Evolutionary conservation across 1,284 basidiomycete genomes (phyloP), one percentile per base, ranked within the genome.

Genomic region (Inonotus hispidus): DNA sequence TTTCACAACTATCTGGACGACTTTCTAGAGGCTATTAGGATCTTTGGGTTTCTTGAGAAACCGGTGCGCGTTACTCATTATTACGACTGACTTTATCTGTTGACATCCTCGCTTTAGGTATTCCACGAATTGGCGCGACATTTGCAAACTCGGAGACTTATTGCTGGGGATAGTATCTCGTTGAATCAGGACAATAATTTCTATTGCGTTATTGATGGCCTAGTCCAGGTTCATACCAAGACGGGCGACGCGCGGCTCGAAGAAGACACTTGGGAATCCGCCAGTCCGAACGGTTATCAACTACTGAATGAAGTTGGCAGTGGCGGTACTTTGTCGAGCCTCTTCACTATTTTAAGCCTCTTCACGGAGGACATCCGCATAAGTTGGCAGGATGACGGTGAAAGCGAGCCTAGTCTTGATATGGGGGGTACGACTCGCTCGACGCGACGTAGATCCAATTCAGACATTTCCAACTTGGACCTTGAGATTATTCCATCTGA

Each of bases 331-430:
- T 79, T 98, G 14, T 96, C 94, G 43, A 96, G 93, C 68, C 80
- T 98, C 43, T 98, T 99, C 75, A 98, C 94, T 13, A 99, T 99
- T 70, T 82, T 99, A 57, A 92, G 79, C 61, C 79, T 99, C 53
- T 99, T 99, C 75, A 99, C 97, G 1, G 96, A 99, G 73, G 92
- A 98, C 70, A 89, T 99, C 68, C 90, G 95, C 73, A 85, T 98
- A 67, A 90, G 92, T 63, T 96, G 93, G 92, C 85, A 89, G 71
- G 85, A 88, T 63, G 83, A 83, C 23, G 74, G 75, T 29, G 71
- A 67, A 23, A 69, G 74, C 61, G 65, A 64, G 23, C 27, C 49
- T 43, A 54, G 25, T 29, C 46, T 46, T 6, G 69, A 69, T 56
- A 67, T 65, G 39, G 68, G 69, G 16, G 56, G 65, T 32, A 65